phyloP scores from a whole-genome alignment of 768 basidiomycete genomes.

The Xerocomus potaroensis region DNA sequence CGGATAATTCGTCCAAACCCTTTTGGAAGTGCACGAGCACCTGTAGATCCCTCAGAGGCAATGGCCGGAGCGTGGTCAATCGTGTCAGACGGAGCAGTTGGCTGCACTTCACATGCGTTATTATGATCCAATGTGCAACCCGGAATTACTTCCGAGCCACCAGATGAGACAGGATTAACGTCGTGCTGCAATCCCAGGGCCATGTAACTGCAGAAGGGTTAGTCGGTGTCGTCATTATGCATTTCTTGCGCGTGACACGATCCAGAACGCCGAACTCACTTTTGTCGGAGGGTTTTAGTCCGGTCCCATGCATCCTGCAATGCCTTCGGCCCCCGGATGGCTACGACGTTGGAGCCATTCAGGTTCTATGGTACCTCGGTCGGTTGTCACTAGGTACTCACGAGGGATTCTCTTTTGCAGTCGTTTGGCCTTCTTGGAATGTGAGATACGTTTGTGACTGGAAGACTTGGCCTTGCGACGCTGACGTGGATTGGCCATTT shows the following conservation, averaged over 20 bases:
- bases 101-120: neutral
- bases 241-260: neutral
- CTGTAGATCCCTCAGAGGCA: constrained; percentile 12
- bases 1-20: constrained; percentile 81
- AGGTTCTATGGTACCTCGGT: constrained; percentile 8
- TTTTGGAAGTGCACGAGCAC: constrained; percentile 39
- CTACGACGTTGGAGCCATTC: constrained; percentile 33
- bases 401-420: constrained; percentile 76
- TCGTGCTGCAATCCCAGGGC: constrained; percentile 69
- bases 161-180: constrained; percentile 63
- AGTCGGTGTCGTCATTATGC: neutral
- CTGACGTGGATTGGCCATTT: constrained; percentile 94
- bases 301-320: constrained; percentile 87
- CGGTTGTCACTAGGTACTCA: constrained; percentile 38
- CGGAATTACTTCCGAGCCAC: constrained; percentile 54
- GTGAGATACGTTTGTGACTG: constrained; percentile 66
- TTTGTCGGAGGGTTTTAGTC: constrained; percentile 84
- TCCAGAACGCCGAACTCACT: constrained; percentile 49
- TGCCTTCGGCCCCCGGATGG: constrained; percentile 75
- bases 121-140: neutral
- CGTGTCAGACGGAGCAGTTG: neutral
- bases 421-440: constrained; percentile 69
- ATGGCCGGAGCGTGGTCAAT: neutral
- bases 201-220: constrained; percentile 52
- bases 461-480: constrained; percentile 80